A percentile compares a stretch with the other conserved stretches of the same genome.
Evolutionary conservation across 1,284 basidiomycete genomes (phyloP).

Genomic region (Exobasidium cylindrosporum): DNA sequence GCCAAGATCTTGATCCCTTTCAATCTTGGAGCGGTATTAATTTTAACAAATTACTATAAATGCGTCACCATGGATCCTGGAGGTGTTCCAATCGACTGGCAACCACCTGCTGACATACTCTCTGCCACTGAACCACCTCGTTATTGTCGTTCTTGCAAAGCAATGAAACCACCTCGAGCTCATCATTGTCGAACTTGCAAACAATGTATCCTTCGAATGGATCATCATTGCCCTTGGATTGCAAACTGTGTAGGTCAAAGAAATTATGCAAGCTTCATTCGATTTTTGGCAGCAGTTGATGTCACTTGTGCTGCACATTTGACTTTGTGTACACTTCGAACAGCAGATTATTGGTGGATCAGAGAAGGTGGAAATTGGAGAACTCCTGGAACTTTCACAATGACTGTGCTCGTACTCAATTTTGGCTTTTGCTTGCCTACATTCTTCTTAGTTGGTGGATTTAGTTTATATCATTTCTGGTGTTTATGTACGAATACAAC

Average conservation of each 20-base stretch:
- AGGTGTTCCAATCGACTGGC: conserved; percentile 38
- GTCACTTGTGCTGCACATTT: conserved; percentile 64
- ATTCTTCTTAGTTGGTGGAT: conserved; percentile 71
- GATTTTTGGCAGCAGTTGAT: conserved; percentile 67
- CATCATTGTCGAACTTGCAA: conserved; percentile 55
- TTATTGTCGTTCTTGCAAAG: conserved; percentile 46
- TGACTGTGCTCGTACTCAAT: conserved; percentile 83
- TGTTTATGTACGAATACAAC: conserved; percentile 79
- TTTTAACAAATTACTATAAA: conserved; percentile 47
- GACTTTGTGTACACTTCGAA: conserved; percentile 28
- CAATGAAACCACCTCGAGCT: conserved; percentile 50
- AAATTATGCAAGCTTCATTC: conserved; percentile 56
- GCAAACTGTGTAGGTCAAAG: conserved; percentile 60
- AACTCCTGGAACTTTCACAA: conserved; percentile 67
- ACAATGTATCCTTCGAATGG: conserved; percentile 50
- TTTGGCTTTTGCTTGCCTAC: conserved; percentile 82
- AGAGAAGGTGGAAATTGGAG: conserved; percentile 59
- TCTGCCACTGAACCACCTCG: conserved; percentile 19
- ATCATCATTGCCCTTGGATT: conserved; percentile 61
- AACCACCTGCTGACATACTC: conserved; percentile 13
- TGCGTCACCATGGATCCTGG: conserved; percentile 41
- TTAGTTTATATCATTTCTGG: conserved; percentile 82
- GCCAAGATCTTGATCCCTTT: conserved; percentile 74
- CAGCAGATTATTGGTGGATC: conserved; percentile 34
- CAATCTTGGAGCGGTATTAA: conserved; percentile 61